Conservation (phyloP, 2,329 filamentous ascomycete genomes). For the Raffaelea deltoideospora region DNA sequence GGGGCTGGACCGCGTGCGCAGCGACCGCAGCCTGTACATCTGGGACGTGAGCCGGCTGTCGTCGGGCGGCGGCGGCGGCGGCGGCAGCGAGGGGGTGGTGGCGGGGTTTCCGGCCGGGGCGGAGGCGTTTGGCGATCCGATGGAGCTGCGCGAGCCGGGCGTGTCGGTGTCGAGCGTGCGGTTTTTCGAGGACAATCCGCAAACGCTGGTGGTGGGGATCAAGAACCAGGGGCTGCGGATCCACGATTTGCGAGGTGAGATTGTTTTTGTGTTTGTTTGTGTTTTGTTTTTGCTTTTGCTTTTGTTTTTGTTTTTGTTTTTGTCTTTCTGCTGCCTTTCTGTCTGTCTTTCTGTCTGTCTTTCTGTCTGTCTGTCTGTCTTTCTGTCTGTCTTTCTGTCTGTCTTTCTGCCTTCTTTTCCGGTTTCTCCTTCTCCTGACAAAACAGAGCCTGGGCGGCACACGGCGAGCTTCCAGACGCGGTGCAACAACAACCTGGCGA, state of each 20-base stretch:
- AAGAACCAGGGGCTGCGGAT: constrained; percentile 61
- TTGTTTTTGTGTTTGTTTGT: no score
- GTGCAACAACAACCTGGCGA: constrained; percentile 57
- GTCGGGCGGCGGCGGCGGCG: not conserved
- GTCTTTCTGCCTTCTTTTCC: not conserved
- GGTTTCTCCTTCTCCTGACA: constrained; percentile 10
- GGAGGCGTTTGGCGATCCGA: constrained; percentile 37
- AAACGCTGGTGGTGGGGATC: constrained; percentile 61
- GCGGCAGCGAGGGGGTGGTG: constrained; percentile 11
- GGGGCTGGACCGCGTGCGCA: constrained; percentile 65
- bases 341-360: no score
- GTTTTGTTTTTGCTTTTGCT: no score
- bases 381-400: no score
- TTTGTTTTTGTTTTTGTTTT: no score
- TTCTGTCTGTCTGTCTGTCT: no score
- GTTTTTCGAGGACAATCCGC: constrained; percentile 65
- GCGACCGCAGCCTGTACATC: constrained; percentile 68
- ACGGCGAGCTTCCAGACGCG: constrained; percentile 45
- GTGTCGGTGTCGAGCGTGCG: constrained; percentile 71
- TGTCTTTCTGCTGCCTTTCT: no score
- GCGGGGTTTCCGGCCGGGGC: constrained; percentile 35
- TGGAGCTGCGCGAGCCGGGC: constrained; percentile 44
- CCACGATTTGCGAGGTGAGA: constrained; percentile 60
- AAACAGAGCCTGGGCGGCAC: constrained; percentile 4
- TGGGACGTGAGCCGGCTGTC: constrained; percentile 59